A percentile compares a stretch with the other conserved stretches of the same genome.
Evolutionary conservation across 176 grass and related monocot genomes (phyloP).

Genomic region (Bolboschoenus planiculmis): DNA sequence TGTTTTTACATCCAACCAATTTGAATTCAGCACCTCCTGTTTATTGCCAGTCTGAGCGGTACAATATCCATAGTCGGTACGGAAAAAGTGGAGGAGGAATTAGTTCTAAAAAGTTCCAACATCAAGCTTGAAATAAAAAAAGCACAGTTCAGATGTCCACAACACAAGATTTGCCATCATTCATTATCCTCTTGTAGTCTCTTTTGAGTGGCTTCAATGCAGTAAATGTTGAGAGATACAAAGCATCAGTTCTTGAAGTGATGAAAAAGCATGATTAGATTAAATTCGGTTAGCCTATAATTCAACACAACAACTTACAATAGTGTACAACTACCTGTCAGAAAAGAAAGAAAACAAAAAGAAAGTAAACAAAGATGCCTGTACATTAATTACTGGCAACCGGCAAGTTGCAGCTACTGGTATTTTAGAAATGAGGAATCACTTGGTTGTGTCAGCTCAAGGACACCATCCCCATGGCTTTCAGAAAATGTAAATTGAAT

Average conservation of each 20-base stretch:
- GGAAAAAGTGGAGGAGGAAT: not conserved
- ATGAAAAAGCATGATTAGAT: not conserved
- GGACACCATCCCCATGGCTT: not conserved
- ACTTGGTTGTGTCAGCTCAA: not conserved
- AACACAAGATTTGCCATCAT: not conserved
- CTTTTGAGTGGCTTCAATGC: not conserved
- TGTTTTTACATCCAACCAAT: not conserved
- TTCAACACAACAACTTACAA: conserved; percentile 16
- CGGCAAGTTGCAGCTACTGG: not conserved
- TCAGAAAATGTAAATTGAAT: not conserved
- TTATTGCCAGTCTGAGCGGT: not conserved
- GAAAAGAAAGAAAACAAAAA: not conserved
- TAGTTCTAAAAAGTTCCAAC: not conserved
- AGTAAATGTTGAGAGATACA: not conserved
- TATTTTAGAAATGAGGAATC: not conserved
- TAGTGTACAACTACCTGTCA: not conserved
- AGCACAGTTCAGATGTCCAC: not conserved
- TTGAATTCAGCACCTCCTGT: not conserved
- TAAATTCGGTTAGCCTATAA: conserved; percentile 11
- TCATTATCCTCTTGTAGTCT: not conserved
- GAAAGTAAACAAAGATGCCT: not conserved
- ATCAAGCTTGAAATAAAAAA: not conserved
- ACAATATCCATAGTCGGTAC: too few species aligned
- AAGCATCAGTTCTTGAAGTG: not conserved
- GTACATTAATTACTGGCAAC: not conserved